Conservation (phyloP, 306 rosid genomes). For the Dryas alaskensis region DNA sequence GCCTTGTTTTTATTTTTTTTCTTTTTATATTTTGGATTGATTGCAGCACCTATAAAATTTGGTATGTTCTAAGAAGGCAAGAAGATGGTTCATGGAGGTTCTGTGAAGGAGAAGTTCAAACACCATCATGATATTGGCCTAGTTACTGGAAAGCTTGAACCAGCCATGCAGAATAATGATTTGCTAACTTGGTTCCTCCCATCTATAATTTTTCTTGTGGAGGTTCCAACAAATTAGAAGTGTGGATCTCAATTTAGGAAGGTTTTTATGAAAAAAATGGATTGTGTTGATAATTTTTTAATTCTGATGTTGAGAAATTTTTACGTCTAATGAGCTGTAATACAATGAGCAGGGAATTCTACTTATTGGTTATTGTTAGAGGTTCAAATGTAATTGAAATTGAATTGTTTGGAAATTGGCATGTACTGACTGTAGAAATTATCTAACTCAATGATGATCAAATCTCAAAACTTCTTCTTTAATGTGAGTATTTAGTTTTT, state of each 20-base stretch:
- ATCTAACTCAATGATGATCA: neutral
- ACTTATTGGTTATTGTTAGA: neutral
- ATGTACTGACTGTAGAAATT: neutral
- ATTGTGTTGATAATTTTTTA: slow-evolving; percentile 5
- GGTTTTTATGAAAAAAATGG: neutral
- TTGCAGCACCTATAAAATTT: slow-evolving; percentile 79
- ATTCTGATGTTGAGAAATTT: neutral
- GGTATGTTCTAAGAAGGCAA: slow-evolving; percentile 69
- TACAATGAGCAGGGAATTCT: neutral
- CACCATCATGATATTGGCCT: slow-evolving; percentile 41
- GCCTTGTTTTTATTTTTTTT: neutral
- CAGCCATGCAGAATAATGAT: slow-evolving; percentile 33
- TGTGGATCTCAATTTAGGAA: slow-evolving; percentile 9
- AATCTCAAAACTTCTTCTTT: no score
- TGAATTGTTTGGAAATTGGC: neutral
- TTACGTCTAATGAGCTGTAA: neutral
- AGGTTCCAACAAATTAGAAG: neutral
- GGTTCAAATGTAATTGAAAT: neutral
- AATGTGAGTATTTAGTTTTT: no score
- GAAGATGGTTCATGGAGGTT: slow-evolving; percentile 96
- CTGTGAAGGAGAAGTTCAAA: slow-evolving; percentile 65
- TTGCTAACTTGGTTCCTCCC: slow-evolving; percentile 38
- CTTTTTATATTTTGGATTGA: slow-evolving; percentile 16
- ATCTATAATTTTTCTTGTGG: slow-evolving; percentile 12
- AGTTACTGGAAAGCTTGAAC: slow-evolving; percentile 18